Base-by-base conservation (phyloP, 108 stramenopile species). In the Bacterosira constricta region DNA sequence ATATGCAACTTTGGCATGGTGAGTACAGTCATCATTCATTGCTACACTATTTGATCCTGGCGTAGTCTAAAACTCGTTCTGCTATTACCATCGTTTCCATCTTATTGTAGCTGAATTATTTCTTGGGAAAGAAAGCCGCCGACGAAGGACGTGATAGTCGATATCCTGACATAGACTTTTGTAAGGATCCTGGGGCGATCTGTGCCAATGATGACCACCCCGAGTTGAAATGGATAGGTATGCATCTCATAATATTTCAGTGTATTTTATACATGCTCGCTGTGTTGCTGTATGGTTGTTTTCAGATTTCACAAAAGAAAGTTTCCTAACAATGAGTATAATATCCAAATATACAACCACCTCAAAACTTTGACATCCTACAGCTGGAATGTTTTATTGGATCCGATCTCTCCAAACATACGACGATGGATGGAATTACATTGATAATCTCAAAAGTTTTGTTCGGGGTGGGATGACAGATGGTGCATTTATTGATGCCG, bases 371-470 rank as follows among this genome's bases (percentile, higher is more conserved):
- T 2, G 45, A 6, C 15, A 4, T 25, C 1, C 18, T 38, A 23
- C 55, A 56, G 73, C 73, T 30, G 79, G 79, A 23, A 42, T 72
- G 50, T 79, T 79, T 34, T 79, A 72, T 37, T 79, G 79, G 79
- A 72, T 79, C 12, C 25, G 35, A 23, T 45, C 44, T 25, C 25
- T 63, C 1, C 77, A 79, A 51, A 53, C 63, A 9, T 78, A 78
- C 44, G 64, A 78, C 18, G 26, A 46, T 44, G 78, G 56, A 17
- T 79, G 70, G 70, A 67, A 61, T 67, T 79, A 79, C 66, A 42
- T 72, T 9, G 53, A 66, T 17, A 56, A 72, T 6, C 36, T 79
- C 5, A 67, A 79, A 31, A 34, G 21, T 23, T 79, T 71, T 54
- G 79, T 79, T 12, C 21, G 18, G 9, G 49, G 50, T 30, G 71